A percentile compares a stretch with the other conserved stretches of the same genome.
Conservation (phyloP, 2,329 filamentous ascomycete species). For the Beauveria sp. region DNA sequence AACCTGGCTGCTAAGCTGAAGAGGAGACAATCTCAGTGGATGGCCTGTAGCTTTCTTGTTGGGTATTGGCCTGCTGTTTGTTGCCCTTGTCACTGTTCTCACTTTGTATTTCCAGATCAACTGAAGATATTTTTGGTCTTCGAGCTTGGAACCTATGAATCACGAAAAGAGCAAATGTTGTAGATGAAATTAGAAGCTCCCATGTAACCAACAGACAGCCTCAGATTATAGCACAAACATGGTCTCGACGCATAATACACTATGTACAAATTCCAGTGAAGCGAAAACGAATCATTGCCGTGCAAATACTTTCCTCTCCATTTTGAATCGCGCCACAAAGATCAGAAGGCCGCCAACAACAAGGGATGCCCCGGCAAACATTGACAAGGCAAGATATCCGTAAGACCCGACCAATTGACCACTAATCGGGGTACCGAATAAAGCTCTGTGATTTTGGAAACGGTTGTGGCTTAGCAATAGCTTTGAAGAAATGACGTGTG, state of each 20-base stretch:
- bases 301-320: not conserved
- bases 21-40: no score
- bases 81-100: no score
- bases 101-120: no score
- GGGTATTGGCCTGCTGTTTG: no score
- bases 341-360: not conserved
- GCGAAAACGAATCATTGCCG: not conserved
- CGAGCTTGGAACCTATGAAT: no score
- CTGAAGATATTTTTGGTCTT: no score
- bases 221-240: not conserved
- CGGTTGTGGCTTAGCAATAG: not conserved
- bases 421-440: slow-evolving; percentile 6
- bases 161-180: no score
- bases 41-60: no score
- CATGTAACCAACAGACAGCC: no score
- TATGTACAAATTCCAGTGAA: not conserved
- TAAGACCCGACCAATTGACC: not conserved
- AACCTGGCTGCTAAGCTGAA: no score
- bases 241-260: not conserved
- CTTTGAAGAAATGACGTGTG: not conserved
- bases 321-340: not conserved
- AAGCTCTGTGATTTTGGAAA: not conserved
- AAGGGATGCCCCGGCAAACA: not conserved
- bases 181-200: no score
- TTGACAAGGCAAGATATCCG: slow-evolving; percentile 6